phyloP scores from a whole-genome alignment of 2,329 filamentous ascomycete species.

The Parastagonospora nodorum region DNA sequence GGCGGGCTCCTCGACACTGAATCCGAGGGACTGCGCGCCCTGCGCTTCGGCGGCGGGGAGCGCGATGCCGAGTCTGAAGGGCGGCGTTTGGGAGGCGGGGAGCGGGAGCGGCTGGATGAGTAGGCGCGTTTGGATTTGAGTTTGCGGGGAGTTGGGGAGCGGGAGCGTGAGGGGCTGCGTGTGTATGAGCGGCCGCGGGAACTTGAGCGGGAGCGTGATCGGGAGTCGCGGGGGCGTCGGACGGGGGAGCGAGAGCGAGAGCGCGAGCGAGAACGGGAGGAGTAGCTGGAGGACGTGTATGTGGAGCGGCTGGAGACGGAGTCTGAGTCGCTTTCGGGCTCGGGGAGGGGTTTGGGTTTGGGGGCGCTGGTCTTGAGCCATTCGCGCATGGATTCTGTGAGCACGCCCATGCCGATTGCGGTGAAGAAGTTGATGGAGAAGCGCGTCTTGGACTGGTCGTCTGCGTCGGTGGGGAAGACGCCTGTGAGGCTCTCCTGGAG shows the following conservation, averaged over 20 bases:
- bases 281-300: conserved; percentile 37
- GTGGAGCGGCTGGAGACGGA: conserved; percentile 42
- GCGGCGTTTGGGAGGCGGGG: conserved; percentile 29
- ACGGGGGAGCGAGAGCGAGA: conserved; percentile 19
- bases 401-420: conserved; percentile 90
- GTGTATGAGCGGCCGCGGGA: conserved; percentile 38
- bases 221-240: conserved; percentile 26
- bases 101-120: conserved; percentile 36
- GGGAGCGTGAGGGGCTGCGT: conserved; percentile 27
- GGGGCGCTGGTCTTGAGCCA: conserved; percentile 81
- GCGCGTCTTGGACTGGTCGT: conserved; percentile 81
- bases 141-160: conserved; percentile 29
- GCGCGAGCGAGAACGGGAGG: conserved; percentile 30
- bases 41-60: conserved; percentile 28
- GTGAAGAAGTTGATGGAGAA: conserved; percentile 99
- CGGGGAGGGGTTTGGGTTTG: conserved; percentile 69
- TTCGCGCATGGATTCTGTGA: conserved; percentile 95
- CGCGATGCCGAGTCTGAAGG: conserved; percentile 22
- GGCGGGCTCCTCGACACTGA: conserved; percentile 20
- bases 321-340: conserved; percentile 40
- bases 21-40: conserved; percentile 21
- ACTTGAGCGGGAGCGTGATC: conserved; percentile 32
- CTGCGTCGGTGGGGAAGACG: conserved; percentile 84
- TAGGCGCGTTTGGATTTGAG: conserved; percentile 20
- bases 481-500: conserved; percentile 80